phyloP scores from a whole-genome alignment of 345 rosid genomes.

The Sonneratia caseolaris region DNA sequence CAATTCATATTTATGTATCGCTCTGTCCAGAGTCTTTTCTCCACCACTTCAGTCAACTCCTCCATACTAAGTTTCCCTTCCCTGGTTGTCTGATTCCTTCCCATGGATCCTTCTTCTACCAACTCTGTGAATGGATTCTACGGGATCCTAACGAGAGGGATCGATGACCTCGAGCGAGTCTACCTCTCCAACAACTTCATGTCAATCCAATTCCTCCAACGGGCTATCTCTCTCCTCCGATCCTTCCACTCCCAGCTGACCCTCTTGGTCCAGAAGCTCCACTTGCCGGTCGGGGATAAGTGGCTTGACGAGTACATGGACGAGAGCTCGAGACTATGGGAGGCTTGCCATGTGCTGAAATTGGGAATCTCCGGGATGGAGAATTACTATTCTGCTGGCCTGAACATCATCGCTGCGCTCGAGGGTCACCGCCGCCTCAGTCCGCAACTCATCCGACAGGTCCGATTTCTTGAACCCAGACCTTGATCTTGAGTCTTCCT shows the following conservation, averaged over 20 bases:
- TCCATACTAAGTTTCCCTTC: too few species aligned
- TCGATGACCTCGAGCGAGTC: constrained; percentile 82
- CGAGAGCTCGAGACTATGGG: constrained; percentile 92
- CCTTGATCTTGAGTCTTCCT: background rate
- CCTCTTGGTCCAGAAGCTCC: constrained; percentile 75
- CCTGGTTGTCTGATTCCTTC: too few species aligned
- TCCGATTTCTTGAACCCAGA: constrained; percentile 1
- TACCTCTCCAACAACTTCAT: constrained; percentile 60
- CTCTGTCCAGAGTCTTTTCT: constrained; percentile 9
- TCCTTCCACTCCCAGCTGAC: constrained; percentile 80
- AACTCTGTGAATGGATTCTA: constrained; percentile 88
- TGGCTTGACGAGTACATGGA: constrained; percentile 99
- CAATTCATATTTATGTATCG: background rate
- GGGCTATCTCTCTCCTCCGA: constrained; percentile 57
- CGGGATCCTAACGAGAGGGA: constrained; percentile 61
- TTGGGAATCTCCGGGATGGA: constrained; percentile 72
- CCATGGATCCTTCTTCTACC: constrained; percentile 58
- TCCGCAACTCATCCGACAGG: constrained; percentile 75
- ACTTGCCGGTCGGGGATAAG: constrained; percentile 83
- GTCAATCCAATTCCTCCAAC: constrained; percentile 74
- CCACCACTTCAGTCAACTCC: constrained; percentile 5
- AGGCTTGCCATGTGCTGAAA: constrained; percentile 81
- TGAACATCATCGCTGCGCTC: constrained; percentile 47
- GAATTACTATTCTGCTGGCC: constrained; percentile 54
- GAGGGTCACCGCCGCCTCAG: constrained; percentile 54